Base-by-base conservation (phyloP, 1,139 yeast species). In the Saccharomyces hybrid region DNA sequence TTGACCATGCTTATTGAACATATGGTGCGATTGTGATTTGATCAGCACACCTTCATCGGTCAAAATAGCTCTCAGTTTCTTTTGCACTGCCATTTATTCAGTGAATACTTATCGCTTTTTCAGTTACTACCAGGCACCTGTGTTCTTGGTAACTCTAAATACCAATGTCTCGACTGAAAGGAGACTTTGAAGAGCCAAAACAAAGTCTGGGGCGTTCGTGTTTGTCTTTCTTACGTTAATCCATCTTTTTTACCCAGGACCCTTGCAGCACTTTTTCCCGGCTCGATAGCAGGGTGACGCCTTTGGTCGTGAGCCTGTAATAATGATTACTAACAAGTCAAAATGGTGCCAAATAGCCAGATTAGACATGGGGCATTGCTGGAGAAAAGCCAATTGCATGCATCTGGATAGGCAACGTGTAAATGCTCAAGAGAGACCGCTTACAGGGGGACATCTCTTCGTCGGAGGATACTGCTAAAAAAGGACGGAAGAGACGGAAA, bases 401-500 rank as follows among this genome's bases (percentile, higher is more conserved):
- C 2, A 16, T 13, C 25, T 38, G 25, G 44, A 3, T 9, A 4
- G 19, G 25, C 11, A 13, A 38, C 9, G 6, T 38, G 44, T 38
- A 11, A 16, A 38, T 38, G 44, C 1, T 11, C 44, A 38, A 38
- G 25, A 16, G 44, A 13, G 44, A n/a, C 8, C 3, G 3, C 13
- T 38, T 38, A 38, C 44, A 38, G 44, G 44, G 3, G 9, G 13
- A 6, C 13, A 8, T 16, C 3, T 16, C 44, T 8, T 13, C 31
- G 7, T 46, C 8, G 48, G 31, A 27, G 48, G 48, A 16, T 13
- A 6, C 48, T 27, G 31, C 13, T 1, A 46, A 26, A 13, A 46
- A 46, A 0, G 3, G 8, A 3, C 48, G 46, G 16, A 58, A 54
- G 34, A 58, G 67, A 52, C 57, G 63, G 32, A 68, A 68, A 52